Evolutionary conservation across 805 yeast species (phyloP), one percentile per base, ranked within the genome.

Genomic region (Candida multigemmis): DNA sequence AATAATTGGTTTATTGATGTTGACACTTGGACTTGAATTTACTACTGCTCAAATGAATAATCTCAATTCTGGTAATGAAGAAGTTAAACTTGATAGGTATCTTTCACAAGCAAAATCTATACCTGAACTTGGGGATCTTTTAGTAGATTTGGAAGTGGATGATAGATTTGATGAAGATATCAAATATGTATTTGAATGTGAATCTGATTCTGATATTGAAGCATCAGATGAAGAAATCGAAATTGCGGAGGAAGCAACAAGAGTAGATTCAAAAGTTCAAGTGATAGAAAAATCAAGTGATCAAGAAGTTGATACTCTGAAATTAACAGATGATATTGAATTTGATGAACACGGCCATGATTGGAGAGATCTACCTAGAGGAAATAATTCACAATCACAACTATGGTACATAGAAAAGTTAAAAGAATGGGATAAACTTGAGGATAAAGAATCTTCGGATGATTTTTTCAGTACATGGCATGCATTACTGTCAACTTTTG

Each of bases 291-390:
- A 41, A 3, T 9, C 7, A 4, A 17, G 24, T 7, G 17, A 11
- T 15, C 21, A 18, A 9, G 19, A 21, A 12, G 23, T 17, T n/a
- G n/a, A n/a, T n/a, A n/a, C n/a, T n/a, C n/a, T 41, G 8, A 35
- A 52, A 15, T 33, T 41, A 5, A 32, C 32, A 12, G 45, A 33
- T 9, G 40, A 33, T 4, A 51, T 70, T 20, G 74, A 70, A 25
- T 68, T 71, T 44, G 83, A 75, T 44, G 65, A 69, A 15, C 46
- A 60, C 24, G 84, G 83, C 0, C 56, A 71, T 19, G 86, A 79
- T 50, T 77, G 86, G 83, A 54, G 85, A 39, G 86, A 77, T 46
- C 59, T 76, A 8, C 79, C 82, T 3, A 53, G 85, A 26, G 82
- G 73, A 3, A 57, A 56, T 1, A 79, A 79, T 42, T 48, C 53